Percentiles rank a stretch among this genome's conserved stretches.
These are phyloP conservation scores for Syzygium aqueum DNA, from an alignment of 345 rosid genomes.

Conservation along the genomic window DNA sequence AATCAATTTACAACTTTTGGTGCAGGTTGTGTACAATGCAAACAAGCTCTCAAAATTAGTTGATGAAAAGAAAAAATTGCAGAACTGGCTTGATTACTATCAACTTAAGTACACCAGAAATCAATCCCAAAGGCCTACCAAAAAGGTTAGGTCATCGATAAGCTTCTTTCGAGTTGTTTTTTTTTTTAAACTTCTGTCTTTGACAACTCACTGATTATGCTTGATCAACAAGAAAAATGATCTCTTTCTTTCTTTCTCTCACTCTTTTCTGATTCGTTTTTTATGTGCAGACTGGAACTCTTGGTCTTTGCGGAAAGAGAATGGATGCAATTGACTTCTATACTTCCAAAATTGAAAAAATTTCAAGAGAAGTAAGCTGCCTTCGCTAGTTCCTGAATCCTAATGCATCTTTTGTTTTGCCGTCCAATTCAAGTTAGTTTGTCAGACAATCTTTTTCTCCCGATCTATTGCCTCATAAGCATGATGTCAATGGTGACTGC, in stretches of 20 bases:
- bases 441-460: background rate
- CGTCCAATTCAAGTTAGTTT: background rate
- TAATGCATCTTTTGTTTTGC: background rate
- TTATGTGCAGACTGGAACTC: slow-evolving; percentile 53
- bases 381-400: background rate
- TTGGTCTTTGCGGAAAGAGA: slow-evolving; percentile 57
- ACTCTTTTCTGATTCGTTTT: slow-evolving; percentile 9
- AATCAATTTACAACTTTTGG: background rate
- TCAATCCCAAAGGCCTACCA: slow-evolving; percentile 36
- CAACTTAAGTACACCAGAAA: slow-evolving; percentile 65
- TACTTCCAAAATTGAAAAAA: slow-evolving; percentile 45
- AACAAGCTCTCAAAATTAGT: slow-evolving; percentile 56
- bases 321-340: slow-evolving; percentile 75
- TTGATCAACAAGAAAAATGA: background rate
- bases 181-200: background rate
- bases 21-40: slow-evolving; percentile 78
- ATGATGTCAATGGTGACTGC: background rate
- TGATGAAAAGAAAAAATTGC: slow-evolving; percentile 48
- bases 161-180: background rate
- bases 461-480: background rate
- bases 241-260: background rate
- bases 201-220: background rate
- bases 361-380: slow-evolving; percentile 42
- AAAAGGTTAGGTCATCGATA: slow-evolving; percentile 33
- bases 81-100: slow-evolving; percentile 84